Evolutionary conservation across 306 rosid genomes (phyloP), one percentile per base, ranked within the genome.

Genomic region (Crotalaria pallida): DNA sequence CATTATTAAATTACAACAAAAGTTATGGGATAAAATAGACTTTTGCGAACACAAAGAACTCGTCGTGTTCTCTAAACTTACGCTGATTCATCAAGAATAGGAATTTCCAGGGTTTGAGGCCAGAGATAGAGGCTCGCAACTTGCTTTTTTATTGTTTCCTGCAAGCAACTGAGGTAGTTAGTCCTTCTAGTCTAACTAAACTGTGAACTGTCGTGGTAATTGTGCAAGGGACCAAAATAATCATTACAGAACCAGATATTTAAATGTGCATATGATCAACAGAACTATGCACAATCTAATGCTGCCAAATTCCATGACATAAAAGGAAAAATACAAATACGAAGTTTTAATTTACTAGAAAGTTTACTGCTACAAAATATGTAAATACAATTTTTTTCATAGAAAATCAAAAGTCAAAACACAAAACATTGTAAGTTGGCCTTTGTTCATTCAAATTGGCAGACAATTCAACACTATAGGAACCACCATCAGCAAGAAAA

Each of bases 101-200:
- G 96, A 45, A 88, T 76, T 80, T 85, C 88, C 48, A 88, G 77
- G 70, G 69, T 74, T 71, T 77, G 97, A 64, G 98, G 97, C 98
- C 98, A 93, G 57, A 90, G 94, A 70, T 90, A 93, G 65, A 87
- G 97, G 58, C 47, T 72, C 12, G 97, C 85, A 50, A 93, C 77
- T 85, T 88, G 94, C 66, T 77, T 93, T 73, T 83, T 88, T 38
- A 90, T 88, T 26, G 67, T 88, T 57, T 88, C 87, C 98, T 90
- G 87, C 12, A 49, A 77, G 75, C 48, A 84, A 52, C 36, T 63
- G 22, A 38, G 49, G 62, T 12, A 57, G 73, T 77, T 58, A 70
- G 85, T 36, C 21, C 40, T 59, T 24, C 41, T 77, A 52, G 72
- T 81, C 75, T 13, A 50, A 31, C 24, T 51, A 64, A 53, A 58